A percentile compares a stretch with the other conserved stretches of the same genome.
Evolutionary conservation across 177 flowering plant species (phyloP).

Genomic region (Vitis hybrid): DNA sequence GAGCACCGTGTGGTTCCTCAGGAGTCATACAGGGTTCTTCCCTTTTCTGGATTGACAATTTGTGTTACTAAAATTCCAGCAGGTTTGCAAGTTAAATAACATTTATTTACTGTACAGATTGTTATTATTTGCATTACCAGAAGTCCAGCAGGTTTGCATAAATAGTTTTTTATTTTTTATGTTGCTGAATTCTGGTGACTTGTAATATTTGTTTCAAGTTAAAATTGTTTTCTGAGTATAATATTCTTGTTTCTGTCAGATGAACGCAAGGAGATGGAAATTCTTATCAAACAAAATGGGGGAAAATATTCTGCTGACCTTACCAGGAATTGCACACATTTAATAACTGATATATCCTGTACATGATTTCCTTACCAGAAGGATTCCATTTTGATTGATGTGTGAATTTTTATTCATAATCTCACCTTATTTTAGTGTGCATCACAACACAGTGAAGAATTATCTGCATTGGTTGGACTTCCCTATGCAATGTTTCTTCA

Average conservation of each 20-base stretch:
- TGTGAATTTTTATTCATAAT: not conserved
- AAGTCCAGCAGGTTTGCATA: not conserved
- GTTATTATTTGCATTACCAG: too few relatives aligned
- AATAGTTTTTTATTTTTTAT: not conserved
- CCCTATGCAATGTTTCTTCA: too few relatives aligned
- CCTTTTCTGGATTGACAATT: conserved; percentile 82
- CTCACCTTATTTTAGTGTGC: not conserved
- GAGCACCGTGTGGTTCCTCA: conserved; percentile 96
- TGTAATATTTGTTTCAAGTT: not conserved
- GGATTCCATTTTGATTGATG: not conserved
- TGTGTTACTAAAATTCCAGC: conserved; percentile 71
- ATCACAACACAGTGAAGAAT: not conserved
- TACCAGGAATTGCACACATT: conserved; percentile 84
- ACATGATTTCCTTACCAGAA: not conserved
- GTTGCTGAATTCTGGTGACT: not conserved
- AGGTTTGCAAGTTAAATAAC: conserved; percentile 39
- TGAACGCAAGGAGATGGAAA: conserved; percentile 79
- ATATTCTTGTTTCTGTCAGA: conserved; percentile 44
- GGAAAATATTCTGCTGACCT: conserved; percentile 90
- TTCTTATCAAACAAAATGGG: conserved; percentile 67
- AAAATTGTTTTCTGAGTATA: conserved; percentile 1
- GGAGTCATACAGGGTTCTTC: conserved; percentile 72
- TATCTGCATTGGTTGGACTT: too few relatives aligned
- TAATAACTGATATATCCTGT: conserved; percentile 93
- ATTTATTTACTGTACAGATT: not conserved